These are phyloP conservation scores for Stygiomarasmius scandens DNA, from an alignment of 1,284 basidiomycete genomes.

Conservation along the genomic window DNA sequence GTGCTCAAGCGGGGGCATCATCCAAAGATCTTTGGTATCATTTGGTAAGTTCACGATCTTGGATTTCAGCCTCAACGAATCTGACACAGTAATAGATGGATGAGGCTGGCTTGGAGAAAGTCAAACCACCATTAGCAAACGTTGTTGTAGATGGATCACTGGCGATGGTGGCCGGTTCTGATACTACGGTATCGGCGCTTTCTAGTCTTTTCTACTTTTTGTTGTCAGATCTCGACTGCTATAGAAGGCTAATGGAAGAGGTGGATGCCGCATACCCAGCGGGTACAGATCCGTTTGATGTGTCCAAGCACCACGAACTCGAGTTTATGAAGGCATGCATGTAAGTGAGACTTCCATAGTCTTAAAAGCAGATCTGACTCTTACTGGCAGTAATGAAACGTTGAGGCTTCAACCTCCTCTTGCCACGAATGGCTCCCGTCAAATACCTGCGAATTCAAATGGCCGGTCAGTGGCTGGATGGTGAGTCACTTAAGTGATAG, in stretches of 20 bases:
- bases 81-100: conserved; percentile 35
- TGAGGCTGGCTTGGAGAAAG: conserved; percentile 38
- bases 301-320: conserved; percentile 29
- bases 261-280: conserved; percentile 29
- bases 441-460: conserved; percentile 16
- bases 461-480: conserved; percentile 23
- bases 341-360: conserved; percentile 29
- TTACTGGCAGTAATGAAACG: conserved; percentile 42
- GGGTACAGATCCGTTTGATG: conserved; percentile 32
- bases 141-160: conserved; percentile 40
- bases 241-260: conserved; percentile 36
- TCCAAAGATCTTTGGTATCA: conserved; percentile 40
- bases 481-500: too few relatives aligned
- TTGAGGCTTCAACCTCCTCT: conserved; percentile 30
- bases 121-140: conserved; percentile 31
- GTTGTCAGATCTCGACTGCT: conserved; percentile 31
- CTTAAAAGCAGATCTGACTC: too few relatives aligned
- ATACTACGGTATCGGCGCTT: conserved; percentile 41
- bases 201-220: conserved; percentile 38
- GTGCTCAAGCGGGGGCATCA: conserved; percentile 32
- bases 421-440: conserved; percentile 30
- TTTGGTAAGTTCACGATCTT: conserved; percentile 25
- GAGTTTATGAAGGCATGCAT: conserved; percentile 39
- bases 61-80: background rate
- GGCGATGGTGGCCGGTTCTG: conserved; percentile 39